These are phyloP conservation scores for Chamaenerion angustifolium DNA, from an alignment of 345 rosid genomes.

Conservation along the genomic window DNA sequence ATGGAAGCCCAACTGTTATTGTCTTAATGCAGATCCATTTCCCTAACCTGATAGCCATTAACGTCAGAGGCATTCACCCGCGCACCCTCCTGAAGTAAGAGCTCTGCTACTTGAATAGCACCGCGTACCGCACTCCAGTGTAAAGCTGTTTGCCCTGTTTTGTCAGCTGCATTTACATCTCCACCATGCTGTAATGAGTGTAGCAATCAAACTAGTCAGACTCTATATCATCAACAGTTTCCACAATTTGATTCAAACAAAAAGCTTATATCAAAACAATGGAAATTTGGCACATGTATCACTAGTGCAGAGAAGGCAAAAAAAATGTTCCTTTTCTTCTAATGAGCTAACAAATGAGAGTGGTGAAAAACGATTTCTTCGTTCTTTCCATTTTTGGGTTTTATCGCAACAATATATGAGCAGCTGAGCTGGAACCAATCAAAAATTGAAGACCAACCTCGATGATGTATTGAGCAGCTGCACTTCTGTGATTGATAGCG, in stretches of 20 bases:
- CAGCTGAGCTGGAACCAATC: neutral
- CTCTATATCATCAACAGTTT: neutral
- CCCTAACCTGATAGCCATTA: conserved; percentile 83
- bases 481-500: conserved; percentile 80
- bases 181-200: conserved; percentile 63
- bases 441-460: conserved; percentile 2
- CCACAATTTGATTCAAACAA: no score
- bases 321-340: no score
- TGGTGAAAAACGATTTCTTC: no score
- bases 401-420: no score
- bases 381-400: no score
- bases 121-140: conserved; percentile 99
- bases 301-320: no score
- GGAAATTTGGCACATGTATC: no score
- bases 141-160: conserved; percentile 87
- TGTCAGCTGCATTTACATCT: conserved; percentile 73
- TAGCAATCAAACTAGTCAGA: neutral
- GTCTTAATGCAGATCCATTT: no score
- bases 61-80: conserved; percentile 58
- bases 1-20: no score
- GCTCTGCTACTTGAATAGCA: conserved; percentile 76
- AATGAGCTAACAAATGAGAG: no score
- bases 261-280: no score
- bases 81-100: conserved; percentile 82
- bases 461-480: conserved; percentile 77